phyloP scores from a whole-genome alignment of 176 grass and related monocot species.

The Juncus inflexus region DNA sequence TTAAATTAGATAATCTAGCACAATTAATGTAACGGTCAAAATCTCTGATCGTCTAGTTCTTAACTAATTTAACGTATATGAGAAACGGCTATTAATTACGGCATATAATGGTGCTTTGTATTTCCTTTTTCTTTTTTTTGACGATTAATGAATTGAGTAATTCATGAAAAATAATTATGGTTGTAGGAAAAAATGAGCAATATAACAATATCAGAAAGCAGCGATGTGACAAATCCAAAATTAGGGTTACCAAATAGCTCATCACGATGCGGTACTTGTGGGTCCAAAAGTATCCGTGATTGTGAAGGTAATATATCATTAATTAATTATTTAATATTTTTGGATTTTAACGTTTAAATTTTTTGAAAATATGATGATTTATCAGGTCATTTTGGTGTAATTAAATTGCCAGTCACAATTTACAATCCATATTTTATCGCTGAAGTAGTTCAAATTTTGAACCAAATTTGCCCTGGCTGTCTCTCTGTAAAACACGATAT shows the following conservation, averaged over 20 bases:
- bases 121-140: conserved; percentile 1
- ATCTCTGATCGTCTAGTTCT: background rate
- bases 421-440: conserved; percentile 63
- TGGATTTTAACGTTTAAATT: too few species aligned
- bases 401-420: conserved; percentile 66
- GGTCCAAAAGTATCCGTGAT: conserved; percentile 47
- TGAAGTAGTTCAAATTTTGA: conserved; percentile 75
- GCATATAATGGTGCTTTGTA: background rate
- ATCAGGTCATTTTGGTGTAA: conserved; percentile 75
- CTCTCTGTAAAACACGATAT: conserved; percentile 43
- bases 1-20: background rate
- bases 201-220: conserved; percentile 40
- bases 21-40: background rate
- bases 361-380: background rate
- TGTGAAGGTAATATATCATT: conserved; percentile 55
- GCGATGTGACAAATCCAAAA: conserved; percentile 68
- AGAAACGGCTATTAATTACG: background rate
- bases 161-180: conserved; percentile 5
- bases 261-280: conserved; percentile 62
- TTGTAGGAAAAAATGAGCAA: conserved; percentile 75
- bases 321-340: background rate
- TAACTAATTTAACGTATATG: background rate
- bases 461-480: conserved; percentile 86
- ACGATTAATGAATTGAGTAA: conserved; percentile 4
- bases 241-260: conserved; percentile 66